phyloP scores from a whole-genome alignment of 1,284 basidiomycete species.

The Cryptococcus neoformans region DNA sequence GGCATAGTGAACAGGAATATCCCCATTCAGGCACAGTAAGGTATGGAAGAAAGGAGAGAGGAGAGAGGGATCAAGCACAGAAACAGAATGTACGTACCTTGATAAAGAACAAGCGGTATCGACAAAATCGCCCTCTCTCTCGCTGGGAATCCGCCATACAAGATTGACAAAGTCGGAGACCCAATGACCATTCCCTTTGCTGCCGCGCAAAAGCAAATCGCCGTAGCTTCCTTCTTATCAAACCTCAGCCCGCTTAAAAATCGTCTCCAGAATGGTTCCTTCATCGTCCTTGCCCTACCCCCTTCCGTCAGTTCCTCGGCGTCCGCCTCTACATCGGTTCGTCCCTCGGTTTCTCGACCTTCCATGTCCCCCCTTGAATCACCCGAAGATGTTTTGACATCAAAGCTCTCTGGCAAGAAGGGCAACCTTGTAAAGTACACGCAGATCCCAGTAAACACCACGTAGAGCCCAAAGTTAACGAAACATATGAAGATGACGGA shows the following conservation, averaged over 20 bases:
- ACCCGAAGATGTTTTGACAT: not conserved
- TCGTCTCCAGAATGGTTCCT: conserved; percentile 4
- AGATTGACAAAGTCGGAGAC: conserved; percentile 20
- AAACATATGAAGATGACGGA: conserved; percentile 24
- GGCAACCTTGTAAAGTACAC: conserved; percentile 19
- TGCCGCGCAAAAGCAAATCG: conserved; percentile 29
- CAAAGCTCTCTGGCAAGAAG: conserved; percentile 8
- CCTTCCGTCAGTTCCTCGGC: too few species aligned
- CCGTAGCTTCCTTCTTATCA: conserved; percentile 21
- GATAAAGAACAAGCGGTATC: conserved; percentile 24
- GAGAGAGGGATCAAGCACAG: too few species aligned
- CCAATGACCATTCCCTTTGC: conserved; percentile 28
- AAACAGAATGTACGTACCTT: conserved; percentile 10
- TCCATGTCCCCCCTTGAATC: not conserved
- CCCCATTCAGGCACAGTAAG: too few species aligned
- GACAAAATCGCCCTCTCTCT: conserved; percentile 19
- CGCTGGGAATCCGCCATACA: conserved; percentile 22
- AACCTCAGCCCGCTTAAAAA: conserved; percentile 10
- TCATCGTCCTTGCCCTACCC: not conserved
- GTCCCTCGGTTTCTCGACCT: too few species aligned
- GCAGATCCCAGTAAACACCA: conserved; percentile 18
- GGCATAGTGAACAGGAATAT: too few species aligned
- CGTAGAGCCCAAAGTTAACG: conserved; percentile 21
- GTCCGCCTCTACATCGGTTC: too few species aligned
- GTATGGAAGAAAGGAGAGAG: too few species aligned